phyloP scores from a whole-genome alignment of 140 eudicot genomes.

The Stevia rebaudiana region DNA sequence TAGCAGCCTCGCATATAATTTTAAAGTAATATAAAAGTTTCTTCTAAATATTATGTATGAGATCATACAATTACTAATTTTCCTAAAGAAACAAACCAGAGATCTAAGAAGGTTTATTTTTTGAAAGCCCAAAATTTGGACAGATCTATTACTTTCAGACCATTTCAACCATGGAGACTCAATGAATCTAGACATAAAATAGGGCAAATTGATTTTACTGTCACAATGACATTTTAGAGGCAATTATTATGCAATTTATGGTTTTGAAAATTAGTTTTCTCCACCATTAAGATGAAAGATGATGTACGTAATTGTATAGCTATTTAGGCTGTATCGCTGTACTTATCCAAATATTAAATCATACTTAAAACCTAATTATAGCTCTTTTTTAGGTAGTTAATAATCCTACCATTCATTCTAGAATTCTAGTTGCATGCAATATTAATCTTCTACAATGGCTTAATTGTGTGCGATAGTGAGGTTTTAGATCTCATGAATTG shows the following conservation, averaged over 20 bases:
- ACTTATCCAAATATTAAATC: too few relatives aligned
- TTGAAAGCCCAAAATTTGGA: neutral
- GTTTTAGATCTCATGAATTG: neutral
- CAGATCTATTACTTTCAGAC: conserved; percentile 1
- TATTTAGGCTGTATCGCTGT: too few relatives aligned
- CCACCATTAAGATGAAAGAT: too few relatives aligned
- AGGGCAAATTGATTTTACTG: neutral
- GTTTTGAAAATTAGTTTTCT: neutral
- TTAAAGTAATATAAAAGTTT: neutral
- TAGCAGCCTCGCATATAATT: conserved; percentile 15
- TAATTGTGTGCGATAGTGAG: neutral
- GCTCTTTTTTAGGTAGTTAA: too few relatives aligned
- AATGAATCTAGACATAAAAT: conserved; percentile 10
- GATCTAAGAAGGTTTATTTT: neutral
- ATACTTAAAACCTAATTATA: too few relatives aligned
- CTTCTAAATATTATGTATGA: neutral
- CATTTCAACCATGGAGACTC: conserved; percentile 1
- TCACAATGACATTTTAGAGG: neutral
- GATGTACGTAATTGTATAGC: too few relatives aligned
- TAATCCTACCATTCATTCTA: neutral
- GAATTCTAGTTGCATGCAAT: neutral
- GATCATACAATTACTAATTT: neutral
- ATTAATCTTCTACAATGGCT: neutral
- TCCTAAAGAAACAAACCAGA: neutral
- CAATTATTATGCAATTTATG: neutral